Evolutionary conservation across 139 green algal genomes (phyloP), one percentile per base, ranked within the genome.

Genomic region (Bryopsis sp.): DNA sequence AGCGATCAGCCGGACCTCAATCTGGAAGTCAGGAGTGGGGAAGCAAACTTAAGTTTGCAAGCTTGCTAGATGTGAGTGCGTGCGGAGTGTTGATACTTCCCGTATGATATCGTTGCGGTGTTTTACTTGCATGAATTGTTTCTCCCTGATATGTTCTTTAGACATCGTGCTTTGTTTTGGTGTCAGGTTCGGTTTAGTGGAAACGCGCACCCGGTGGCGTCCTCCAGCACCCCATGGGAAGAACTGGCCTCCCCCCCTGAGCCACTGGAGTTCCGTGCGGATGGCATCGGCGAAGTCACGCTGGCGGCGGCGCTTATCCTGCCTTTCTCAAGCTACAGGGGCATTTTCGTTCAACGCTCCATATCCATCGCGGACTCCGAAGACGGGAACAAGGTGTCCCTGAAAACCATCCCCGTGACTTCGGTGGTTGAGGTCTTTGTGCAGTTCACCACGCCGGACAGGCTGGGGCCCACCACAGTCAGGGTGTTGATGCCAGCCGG

Each of bases 261-360:
- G 15, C 1, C 58, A 11, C 47, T 72, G 0, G 29, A 58, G 0
- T 59, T 67, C 19, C 46, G 67, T 37, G 74, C 59, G 1, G 28
- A 39, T 2, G 69, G 72, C 31, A 34, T n/a, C 54, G 75, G 76
- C 1, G 74, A 84, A 65, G 79, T 67, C 58, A 64, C 60, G 2
- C 28, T 89, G 19, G 73, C 81, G 3, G 79, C 72, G 2, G 62
- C 60, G 11, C 66, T 90, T 8, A 59, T 83, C 60, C 70, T 82
- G 54, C 15, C 59, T 2, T 84, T 78, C 74, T 79, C 84, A 19
- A 74, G 60, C 3, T 90, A 87, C 76, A 77, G 81, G 4, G 84
- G 84, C 8, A 63, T 90, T 3, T 86, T 72, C 68, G 78, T 90
- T 39, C 65, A 85, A 68, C 15, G 64, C 1, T 63, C 62, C 2